Evolutionary conservation across 2,329 filamentous ascomycete genomes (phyloP), one percentile per base, ranked within the genome.

Genomic region (Alternaria viburni): DNA sequence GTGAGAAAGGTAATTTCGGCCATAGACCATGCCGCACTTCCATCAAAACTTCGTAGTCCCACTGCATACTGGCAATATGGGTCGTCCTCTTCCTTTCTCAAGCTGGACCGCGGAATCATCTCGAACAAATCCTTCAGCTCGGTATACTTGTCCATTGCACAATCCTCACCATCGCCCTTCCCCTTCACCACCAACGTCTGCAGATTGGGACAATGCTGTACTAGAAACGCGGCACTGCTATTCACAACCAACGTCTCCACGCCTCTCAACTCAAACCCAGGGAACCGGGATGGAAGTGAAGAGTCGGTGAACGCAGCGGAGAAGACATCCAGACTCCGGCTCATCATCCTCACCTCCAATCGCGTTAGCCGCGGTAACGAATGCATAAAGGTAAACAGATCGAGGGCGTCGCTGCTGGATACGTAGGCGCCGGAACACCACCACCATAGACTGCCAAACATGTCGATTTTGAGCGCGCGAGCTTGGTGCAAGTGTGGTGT

Each of bases 391-490:
- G 43, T n/a, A 41, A 70, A 69, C 1, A 70, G 43, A 11, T 65
- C 67, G 10, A 68, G 30, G 1, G 65, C 68, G n/a, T 70, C 68
- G 15, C 52, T 43, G 44, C 62, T 59, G 2, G 62, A 65, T 2
- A 67, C 61, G 19, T 70, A 70, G 7, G 50, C 59, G 21, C 68
- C 67, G 8, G 67, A 63, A 30, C 64, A 66, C 66, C 66, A 71
- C 64, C 67, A 69, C 66, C 67, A 70, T 54, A 67, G 56, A 10
- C 58, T 67, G 9, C 65, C 69, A 19, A 66, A 67, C 62, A 70
- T 70, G 49, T 71, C 66, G 26, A 70, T 56, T 15, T 66, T 69
- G 11, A 67, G 54, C 9, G 32, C 64, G 11, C 32, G 60, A 5
- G 62, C 61, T 47, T 71, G 47, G 32, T 21, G 32, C 9, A 52